These are phyloP conservation scores for Lojkania enalia DNA, from an alignment of 2,329 filamentous ascomycete species.

Conservation along the genomic window DNA sequence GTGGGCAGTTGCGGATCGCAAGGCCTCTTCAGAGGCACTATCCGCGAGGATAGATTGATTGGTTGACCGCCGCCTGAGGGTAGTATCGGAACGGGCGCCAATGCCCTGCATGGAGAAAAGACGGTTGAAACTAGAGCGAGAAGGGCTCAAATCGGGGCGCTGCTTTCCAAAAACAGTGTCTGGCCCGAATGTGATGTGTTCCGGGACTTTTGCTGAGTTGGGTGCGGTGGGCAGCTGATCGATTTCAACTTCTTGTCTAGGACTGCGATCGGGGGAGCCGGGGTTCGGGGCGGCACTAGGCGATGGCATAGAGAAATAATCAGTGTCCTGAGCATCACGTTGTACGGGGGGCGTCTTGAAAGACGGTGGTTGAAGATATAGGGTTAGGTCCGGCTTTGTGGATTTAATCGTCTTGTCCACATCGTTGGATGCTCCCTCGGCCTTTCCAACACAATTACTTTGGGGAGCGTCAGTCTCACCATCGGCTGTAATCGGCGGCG, in stretches of 20 bases:
- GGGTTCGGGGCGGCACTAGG: neutral
- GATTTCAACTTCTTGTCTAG: conserved; percentile 16
- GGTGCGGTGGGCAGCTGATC: conserved; percentile 3
- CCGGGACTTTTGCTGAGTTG: conserved; percentile 9
- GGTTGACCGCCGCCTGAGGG: conserved; percentile 21
- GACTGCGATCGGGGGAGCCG: conserved; percentile 3
- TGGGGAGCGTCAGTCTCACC: neutral
- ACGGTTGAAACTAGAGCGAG: conserved; percentile 16
- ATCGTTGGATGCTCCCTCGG: neutral
- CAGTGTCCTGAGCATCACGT: too few species aligned
- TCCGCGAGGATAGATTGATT: conserved; percentile 15
- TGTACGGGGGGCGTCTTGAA: neutral
- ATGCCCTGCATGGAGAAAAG: conserved; percentile 41
- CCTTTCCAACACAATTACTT: neutral
- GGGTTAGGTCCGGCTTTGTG: neutral
- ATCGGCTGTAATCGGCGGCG: neutral
- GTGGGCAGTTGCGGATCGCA: conserved; percentile 12
- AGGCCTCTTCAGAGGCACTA: conserved; percentile 3
- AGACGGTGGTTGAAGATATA: neutral
- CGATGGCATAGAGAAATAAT: too few species aligned
- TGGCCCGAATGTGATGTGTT: conserved; percentile 36
- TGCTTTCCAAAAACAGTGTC: conserved; percentile 20
- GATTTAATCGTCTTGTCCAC: neutral
- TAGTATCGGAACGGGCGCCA: conserved; percentile 36
- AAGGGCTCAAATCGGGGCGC: conserved; percentile 8